Conservation (phyloP, 208 protist species). For the Trypanosoma avium region DNA sequence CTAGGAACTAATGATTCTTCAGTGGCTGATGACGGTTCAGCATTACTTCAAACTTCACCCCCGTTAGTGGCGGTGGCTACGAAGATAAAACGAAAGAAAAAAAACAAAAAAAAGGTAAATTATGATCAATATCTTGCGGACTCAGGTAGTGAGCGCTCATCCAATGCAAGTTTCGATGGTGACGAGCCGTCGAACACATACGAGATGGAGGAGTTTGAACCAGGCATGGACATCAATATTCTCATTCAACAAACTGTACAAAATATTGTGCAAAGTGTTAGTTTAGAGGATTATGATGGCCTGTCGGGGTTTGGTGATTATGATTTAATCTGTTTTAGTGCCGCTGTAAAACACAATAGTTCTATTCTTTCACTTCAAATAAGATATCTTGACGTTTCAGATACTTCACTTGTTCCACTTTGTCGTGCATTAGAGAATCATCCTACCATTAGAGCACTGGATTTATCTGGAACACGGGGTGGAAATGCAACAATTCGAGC, state of each 20-base stretch:
- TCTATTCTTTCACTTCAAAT: slow-evolving; percentile 84
- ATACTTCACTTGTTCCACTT: slow-evolving; percentile 73
- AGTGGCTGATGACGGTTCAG: background rate
- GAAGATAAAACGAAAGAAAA: slow-evolving; percentile 19
- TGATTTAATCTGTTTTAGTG: slow-evolving; percentile 76
- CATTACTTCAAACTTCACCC: background rate
- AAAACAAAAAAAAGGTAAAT: slow-evolving; percentile 37
- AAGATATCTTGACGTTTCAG: slow-evolving; percentile 71
- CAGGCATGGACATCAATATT: slow-evolving; percentile 79
- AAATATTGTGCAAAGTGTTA: slow-evolving; percentile 77
- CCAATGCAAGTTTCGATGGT: slow-evolving; percentile 21
- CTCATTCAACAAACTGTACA: slow-evolving; percentile 77
- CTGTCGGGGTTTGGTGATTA: slow-evolving; percentile 59
- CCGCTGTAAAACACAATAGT: slow-evolving; percentile 75
- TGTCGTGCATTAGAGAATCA: slow-evolving; percentile 63
- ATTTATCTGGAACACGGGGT: slow-evolving; percentile 71
- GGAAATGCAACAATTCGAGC: slow-evolving; percentile 59
- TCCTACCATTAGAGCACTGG: slow-evolving; percentile 56
- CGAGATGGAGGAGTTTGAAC: slow-evolving; percentile 52
- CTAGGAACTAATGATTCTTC: background rate
- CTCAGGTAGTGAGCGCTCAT: slow-evolving; percentile 56
- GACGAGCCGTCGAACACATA: slow-evolving; percentile 31
- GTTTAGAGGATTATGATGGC: slow-evolving; percentile 63
- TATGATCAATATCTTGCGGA: slow-evolving; percentile 79
- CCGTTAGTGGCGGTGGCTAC: background rate